phyloP scores from a whole-genome alignment of 768 basidiomycete genomes.

The Arthromyces matolae region DNA sequence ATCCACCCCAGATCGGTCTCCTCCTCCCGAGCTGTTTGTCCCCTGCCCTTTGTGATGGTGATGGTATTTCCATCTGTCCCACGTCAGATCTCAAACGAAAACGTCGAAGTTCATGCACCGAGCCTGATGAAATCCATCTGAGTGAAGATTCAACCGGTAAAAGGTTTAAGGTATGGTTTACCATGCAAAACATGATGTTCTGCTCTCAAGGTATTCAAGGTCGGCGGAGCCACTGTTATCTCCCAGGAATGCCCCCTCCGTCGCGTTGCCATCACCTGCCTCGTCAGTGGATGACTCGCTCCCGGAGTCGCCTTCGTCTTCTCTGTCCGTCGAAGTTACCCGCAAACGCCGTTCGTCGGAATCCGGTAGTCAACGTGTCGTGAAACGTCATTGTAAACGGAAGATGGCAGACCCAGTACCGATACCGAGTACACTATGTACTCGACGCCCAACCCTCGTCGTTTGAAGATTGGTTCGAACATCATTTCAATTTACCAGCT shows the following conservation, averaged over 20 bases:
- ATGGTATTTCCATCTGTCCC: not conserved
- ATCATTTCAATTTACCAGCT: conserved; percentile 25
- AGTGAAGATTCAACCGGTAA: conserved; percentile 1
- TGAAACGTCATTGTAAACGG: conserved; percentile 25
- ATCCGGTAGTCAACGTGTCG: conserved; percentile 7
- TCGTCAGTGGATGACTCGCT: conserved; percentile 6
- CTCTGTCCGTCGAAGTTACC: conserved; percentile 9
- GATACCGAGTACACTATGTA: conserved; percentile 30
- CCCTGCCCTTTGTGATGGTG: not conserved
- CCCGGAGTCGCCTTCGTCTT: not conserved
- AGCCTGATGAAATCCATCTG: not conserved
- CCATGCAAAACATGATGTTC: not conserved
- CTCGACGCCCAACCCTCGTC: conserved; percentile 17
- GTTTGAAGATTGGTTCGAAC: conserved; percentile 34
- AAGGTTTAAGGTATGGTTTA: conserved; percentile 15
- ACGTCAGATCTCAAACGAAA: conserved; percentile 1
- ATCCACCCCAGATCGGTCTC: conserved; percentile 12
- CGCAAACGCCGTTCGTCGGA: conserved; percentile 39
- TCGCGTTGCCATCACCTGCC: conserved; percentile 13
- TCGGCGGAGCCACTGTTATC: too few species aligned
- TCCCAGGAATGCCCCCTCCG: not conserved
- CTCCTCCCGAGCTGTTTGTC: not conserved
- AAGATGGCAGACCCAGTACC: conserved; percentile 21
- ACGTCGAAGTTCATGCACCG: conserved; percentile 9
- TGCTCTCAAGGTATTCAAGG: not conserved